A percentile compares a stretch with the other conserved stretches of the same genome.
Conservation (phyloP, 1,284 basidiomycete species). For the Tylopilus orsonianus region DNA sequence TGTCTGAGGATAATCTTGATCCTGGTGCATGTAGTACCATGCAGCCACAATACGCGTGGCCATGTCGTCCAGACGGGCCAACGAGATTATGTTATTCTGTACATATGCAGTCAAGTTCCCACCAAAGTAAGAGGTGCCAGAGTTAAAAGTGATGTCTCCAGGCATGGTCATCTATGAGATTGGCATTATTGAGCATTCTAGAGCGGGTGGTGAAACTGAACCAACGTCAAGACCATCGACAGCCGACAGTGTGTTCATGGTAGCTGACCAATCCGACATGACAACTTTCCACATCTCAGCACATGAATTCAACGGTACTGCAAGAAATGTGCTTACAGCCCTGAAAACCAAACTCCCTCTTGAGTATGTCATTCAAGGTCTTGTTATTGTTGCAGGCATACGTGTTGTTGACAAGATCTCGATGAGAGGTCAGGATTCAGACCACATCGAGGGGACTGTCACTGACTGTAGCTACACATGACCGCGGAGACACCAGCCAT, state of each 20-base stretch:
- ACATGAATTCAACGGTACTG: not conserved
- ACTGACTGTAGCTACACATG: conserved; percentile 74
- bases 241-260: conserved; percentile 35
- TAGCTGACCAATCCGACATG: conserved; percentile 46
- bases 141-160: conserved; percentile 38
- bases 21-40: conserved; percentile 60
- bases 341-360: conserved; percentile 58
- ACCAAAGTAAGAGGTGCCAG: conserved; percentile 43
- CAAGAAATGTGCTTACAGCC: conserved; percentile 39
- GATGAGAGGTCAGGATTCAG: conserved; percentile 6
- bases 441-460: not conserved
- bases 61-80: conserved; percentile 63
- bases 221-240: conserved; percentile 49
- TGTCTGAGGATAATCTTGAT: conserved; percentile 53
- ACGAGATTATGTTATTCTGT: conserved; percentile 36
- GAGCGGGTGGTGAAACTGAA: not conserved
- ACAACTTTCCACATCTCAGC: conserved; percentile 19
- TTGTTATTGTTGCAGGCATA: conserved; percentile 57
- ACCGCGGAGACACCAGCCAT: conserved; percentile 64
- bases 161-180: conserved; percentile 39
- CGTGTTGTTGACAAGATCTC: conserved; percentile 45
- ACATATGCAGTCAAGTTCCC: conserved; percentile 43
- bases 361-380: conserved; percentile 54
- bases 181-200: not conserved
- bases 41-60: conserved; percentile 62